phyloP scores from a whole-genome alignment of 192 early-diverging fungal species.

The Podila minutissima region DNA sequence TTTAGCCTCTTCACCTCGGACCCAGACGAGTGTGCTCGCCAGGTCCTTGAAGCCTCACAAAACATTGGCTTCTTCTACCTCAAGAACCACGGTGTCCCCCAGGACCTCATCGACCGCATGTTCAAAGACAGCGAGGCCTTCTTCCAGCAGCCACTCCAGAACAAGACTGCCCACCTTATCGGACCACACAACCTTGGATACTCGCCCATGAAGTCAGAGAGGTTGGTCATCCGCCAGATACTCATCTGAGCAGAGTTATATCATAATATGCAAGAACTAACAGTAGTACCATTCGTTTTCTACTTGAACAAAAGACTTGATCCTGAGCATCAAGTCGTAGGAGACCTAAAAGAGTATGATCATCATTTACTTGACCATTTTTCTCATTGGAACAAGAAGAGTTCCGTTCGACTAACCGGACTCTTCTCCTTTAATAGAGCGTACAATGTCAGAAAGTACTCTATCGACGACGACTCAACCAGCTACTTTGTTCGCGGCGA shows the following conservation, averaged over 20 bases:
- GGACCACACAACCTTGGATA: slow-evolving; percentile 63
- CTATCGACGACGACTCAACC: slow-evolving; percentile 49
- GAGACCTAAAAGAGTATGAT: slow-evolving; percentile 73
- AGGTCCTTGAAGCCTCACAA: slow-evolving; percentile 59
- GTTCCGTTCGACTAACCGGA: neutral
- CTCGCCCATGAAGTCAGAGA: slow-evolving; percentile 62
- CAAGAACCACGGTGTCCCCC: slow-evolving; percentile 66
- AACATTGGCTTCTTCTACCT: slow-evolving; percentile 71
- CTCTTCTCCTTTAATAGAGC: slow-evolving; percentile 41
- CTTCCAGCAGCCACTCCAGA: slow-evolving; percentile 59
- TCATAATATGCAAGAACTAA: too few relatives aligned
- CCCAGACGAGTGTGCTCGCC: slow-evolving; percentile 50
- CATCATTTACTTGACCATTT: neutral
- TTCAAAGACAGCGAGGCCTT: slow-evolving; percentile 63
- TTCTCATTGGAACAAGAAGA: neutral
- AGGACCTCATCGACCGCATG: slow-evolving; percentile 56
- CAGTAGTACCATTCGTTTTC: neutral
- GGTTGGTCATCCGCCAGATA: slow-evolving; percentile 14
- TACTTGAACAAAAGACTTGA: slow-evolving; percentile 48
- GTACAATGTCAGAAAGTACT: slow-evolving; percentile 62
- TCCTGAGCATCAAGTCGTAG: slow-evolving; percentile 56
- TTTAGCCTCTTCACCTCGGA: slow-evolving; percentile 62
- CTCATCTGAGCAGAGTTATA: too few relatives aligned
- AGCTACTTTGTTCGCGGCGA: slow-evolving; percentile 44
- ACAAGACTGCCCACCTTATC: slow-evolving; percentile 55